phyloP scores from a whole-genome alignment of 2,329 filamentous ascomycete species.

The Colletotrichum paranaense region DNA sequence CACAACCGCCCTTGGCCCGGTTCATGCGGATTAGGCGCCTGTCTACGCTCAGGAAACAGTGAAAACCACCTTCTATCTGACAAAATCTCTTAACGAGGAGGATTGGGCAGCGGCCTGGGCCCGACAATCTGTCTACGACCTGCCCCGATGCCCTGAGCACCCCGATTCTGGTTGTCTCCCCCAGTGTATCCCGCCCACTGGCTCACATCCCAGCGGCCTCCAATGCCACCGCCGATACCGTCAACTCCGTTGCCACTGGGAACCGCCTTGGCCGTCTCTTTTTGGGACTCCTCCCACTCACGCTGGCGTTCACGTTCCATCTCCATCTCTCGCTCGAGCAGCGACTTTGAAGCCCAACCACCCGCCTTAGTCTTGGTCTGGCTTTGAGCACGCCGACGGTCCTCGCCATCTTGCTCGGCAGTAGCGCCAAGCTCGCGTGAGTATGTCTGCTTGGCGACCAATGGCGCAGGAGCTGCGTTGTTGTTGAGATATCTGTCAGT shows the following conservation, averaged over 20 bases:
- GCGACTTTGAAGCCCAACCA: constrained; percentile 74
- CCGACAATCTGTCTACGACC: constrained; percentile 84
- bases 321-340: constrained; percentile 85
- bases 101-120: constrained; percentile 71
- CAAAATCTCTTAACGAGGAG: constrained; percentile 14
- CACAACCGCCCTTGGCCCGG: not conserved
- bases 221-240: constrained; percentile 74
- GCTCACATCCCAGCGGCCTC: constrained; percentile 79
- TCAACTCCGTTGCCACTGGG: constrained; percentile 65
- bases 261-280: constrained; percentile 68
- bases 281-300: constrained; percentile 84
- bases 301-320: constrained; percentile 79
- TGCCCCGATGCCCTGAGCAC: constrained; percentile 73
- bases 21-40: not conserved
- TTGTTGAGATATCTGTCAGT: constrained; percentile 69
- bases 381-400: constrained; percentile 67
- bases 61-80: not conserved
- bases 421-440: constrained; percentile 65
- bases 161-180: constrained; percentile 79
- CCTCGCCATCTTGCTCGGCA: constrained; percentile 72
- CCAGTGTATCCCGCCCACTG: constrained; percentile 82
- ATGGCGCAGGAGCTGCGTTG: constrained; percentile 59
- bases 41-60: constrained; percentile 1
- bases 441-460: constrained; percentile 60
- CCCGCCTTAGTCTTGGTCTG: constrained; percentile 72